Conservation (phyloP, 345 rosid genomes). For the Sisymbrium irio region DNA sequence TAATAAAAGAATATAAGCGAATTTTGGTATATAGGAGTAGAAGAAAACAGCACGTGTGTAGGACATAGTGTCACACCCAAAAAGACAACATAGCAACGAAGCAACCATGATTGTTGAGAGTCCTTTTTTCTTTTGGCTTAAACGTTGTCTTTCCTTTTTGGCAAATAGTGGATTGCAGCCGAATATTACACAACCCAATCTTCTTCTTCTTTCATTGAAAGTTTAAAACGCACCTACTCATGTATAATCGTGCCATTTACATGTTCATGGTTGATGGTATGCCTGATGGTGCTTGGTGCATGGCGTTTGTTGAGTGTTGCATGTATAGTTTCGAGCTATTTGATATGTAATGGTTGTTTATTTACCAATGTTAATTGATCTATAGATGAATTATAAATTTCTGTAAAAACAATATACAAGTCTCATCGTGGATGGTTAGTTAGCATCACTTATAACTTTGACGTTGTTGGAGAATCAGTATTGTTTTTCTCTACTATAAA, state of each 20-base stretch:
- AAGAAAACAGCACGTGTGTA: conserved; percentile 33
- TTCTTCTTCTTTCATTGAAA: neutral
- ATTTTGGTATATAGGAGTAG: conserved; percentile 5
- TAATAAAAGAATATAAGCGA: neutral
- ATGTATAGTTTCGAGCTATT: neutral
- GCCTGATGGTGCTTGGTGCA: neutral
- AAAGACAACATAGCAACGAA: conserved; percentile 36
- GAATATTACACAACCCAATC: conserved; percentile 22
- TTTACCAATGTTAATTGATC: neutral
- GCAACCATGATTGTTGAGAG: conserved; percentile 23
- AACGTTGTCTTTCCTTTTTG: conserved; percentile 32
- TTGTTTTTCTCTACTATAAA: no score
- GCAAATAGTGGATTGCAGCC: conserved; percentile 32
- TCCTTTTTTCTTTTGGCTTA: conserved; percentile 16
- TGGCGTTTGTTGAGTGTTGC: neutral
- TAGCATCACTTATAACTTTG: neutral
- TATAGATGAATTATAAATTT: neutral
- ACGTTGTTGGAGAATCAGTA: no score
- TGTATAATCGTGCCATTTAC: neutral
- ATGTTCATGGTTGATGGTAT: neutral
- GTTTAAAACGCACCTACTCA: conserved; percentile 16
- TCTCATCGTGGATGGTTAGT: neutral
- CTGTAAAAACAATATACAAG: neutral
- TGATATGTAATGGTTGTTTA: neutral
- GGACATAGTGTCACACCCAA: conserved; percentile 24